Percentiles rank a stretch among this genome's conserved stretches.
Evolutionary conservation across 2,329 filamentous ascomycete genomes (phyloP).

Genomic region (Hypoxylon sp.): DNA sequence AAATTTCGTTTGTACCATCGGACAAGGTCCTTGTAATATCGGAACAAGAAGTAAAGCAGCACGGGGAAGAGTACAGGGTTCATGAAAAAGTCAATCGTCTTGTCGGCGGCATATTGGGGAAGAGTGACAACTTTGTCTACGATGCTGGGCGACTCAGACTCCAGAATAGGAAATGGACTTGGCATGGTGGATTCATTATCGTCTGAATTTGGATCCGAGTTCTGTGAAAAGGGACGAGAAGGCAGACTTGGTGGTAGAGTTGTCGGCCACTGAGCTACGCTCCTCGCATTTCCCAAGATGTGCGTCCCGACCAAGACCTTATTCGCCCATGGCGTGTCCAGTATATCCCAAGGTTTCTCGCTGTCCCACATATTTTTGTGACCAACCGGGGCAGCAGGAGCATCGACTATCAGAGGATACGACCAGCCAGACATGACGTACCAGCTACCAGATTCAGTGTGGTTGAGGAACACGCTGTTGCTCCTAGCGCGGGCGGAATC

Average conservation of each 20-base stretch:
- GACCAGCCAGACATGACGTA: conserved; percentile 88
- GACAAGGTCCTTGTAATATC: conserved; percentile 56
- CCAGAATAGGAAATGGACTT: conserved; percentile 38
- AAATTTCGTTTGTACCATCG: conserved; percentile 46
- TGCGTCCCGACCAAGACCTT: conserved; percentile 77
- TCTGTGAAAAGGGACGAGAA: conserved; percentile 35
- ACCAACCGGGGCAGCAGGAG: conserved; percentile 57
- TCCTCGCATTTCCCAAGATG: conserved; percentile 59
- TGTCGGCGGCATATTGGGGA: conserved; percentile 59
- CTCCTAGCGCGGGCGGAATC: conserved; percentile 61
- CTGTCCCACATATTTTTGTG: conserved; percentile 59
- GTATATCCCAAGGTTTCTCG: conserved; percentile 47
- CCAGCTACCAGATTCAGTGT: conserved; percentile 87
- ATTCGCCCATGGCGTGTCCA: conserved; percentile 59
- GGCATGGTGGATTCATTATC: conserved; percentile 50
- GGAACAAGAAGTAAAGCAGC: conserved; percentile 53
- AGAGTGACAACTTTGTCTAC: conserved; percentile 61
- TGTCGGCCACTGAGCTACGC: conserved; percentile 48
- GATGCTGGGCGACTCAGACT: conserved; percentile 53
- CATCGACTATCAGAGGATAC: conserved; percentile 85
- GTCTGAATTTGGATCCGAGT: conserved; percentile 26
- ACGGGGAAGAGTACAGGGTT: conserved; percentile 43
- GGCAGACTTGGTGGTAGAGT: conserved; percentile 50
- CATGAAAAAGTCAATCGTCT: conserved; percentile 61
- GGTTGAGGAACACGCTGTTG: conserved; percentile 83